Evolutionary conservation across 345 rosid genomes (phyloP).

Genomic region (Erucastrum elatum): DNA sequence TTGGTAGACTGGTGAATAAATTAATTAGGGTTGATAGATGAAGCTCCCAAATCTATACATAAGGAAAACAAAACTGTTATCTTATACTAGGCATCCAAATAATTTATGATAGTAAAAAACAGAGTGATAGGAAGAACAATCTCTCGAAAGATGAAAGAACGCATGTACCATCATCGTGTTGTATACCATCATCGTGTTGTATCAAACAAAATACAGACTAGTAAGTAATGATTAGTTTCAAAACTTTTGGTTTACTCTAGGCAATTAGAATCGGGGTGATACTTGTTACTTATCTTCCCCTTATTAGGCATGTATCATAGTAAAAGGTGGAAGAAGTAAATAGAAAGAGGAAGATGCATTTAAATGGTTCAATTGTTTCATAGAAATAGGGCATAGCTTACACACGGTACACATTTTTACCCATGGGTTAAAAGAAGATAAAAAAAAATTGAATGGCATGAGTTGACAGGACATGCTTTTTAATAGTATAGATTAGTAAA

Average conservation of each 20-base stretch:
- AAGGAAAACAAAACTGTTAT: too few species aligned
- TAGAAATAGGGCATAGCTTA: not conserved
- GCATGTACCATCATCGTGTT: too few species aligned
- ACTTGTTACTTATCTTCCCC: not conserved
- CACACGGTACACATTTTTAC: not conserved
- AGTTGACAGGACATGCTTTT: slow-evolving; percentile 8
- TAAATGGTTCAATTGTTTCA: not conserved
- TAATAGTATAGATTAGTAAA: not conserved
- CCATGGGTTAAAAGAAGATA: not conserved
- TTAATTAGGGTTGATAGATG: not conserved
- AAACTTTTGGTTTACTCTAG: too few species aligned
- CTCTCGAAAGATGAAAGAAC: too few species aligned
- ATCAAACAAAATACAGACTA: too few species aligned
- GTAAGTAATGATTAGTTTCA: too few species aligned
- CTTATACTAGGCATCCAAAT: too few species aligned
- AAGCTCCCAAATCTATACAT: too few species aligned
- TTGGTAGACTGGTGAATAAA: not conserved
- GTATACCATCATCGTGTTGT: too few species aligned
- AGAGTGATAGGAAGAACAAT: too few species aligned
- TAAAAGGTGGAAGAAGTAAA: not conserved
- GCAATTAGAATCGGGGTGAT: not conserved
- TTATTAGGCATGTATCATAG: too few species aligned
- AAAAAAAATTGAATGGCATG: not conserved
- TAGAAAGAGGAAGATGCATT: not conserved
- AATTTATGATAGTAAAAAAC: too few species aligned